phyloP scores from a whole-genome alignment of 345 rosid species.

The Clausena lansium region DNA sequence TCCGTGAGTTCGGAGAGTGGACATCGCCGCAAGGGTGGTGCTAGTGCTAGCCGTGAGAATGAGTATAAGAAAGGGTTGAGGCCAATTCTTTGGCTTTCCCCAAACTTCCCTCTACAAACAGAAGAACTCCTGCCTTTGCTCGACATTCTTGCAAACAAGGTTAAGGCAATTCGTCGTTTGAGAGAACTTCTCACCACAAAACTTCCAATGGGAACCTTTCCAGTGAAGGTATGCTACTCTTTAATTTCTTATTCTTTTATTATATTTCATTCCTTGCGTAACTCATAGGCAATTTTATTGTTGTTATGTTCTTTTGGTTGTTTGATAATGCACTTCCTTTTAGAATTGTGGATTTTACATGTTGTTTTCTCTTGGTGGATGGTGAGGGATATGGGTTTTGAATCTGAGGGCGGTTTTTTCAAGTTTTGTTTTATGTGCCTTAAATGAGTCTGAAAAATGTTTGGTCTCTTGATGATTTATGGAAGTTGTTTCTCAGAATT shows the following conservation, averaged over 20 bases:
- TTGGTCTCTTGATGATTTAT: neutral
- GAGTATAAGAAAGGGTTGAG: constrained; percentile 92
- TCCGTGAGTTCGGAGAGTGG: constrained; percentile 41
- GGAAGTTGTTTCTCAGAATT: neutral
- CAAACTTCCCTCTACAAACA: constrained; percentile 79
- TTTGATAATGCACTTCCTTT: constrained; percentile 4
- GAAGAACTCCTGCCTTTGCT: constrained; percentile 96
- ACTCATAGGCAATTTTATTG: neutral
- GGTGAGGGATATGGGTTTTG: neutral
- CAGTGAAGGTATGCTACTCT: constrained; percentile 72
- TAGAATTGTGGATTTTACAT: neutral
- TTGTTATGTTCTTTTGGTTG: neutral
- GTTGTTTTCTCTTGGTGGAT: neutral
- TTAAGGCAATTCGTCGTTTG: constrained; percentile 93
- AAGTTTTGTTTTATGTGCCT: neutral
- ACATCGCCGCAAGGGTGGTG: constrained; percentile 53
- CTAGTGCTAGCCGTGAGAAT: constrained; percentile 50
- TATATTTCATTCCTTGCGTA: neutral
- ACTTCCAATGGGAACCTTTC: constrained; percentile 91
- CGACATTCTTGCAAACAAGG: constrained; percentile 97
- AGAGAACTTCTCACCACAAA: constrained; percentile 94
- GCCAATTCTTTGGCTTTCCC: constrained; percentile 93
- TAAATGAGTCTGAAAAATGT: neutral
- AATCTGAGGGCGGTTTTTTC: neutral
- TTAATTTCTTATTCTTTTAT: neutral